Evolutionary conservation across 2,329 filamentous ascomycete species (phyloP).

Genomic region (Parastagonospora nodorum): DNA sequence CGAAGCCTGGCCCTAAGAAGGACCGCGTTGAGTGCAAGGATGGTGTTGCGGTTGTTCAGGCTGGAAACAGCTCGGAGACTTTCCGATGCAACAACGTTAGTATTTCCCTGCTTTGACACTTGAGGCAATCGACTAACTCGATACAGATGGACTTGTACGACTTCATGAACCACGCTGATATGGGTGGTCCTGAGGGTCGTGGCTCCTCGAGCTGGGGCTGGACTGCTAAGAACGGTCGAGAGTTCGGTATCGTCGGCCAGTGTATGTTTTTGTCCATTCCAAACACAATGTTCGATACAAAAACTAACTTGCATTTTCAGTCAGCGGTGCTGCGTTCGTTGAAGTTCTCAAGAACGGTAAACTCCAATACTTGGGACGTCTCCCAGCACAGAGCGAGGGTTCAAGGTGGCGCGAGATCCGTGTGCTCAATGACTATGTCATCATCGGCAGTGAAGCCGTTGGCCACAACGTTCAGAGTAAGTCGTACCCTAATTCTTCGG

Average conservation of each 20-base stretch:
- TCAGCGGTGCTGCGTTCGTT: conserved; percentile 59
- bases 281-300: too few species aligned
- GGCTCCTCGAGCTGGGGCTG: conserved; percentile 58
- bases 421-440: conserved; percentile 51
- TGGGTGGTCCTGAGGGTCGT: conserved; percentile 52
- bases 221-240: conserved; percentile 57
- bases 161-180: conserved; percentile 59
- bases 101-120: not conserved
- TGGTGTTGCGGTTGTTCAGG: conserved; percentile 26
- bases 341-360: conserved; percentile 57
- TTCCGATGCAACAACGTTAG: conserved; percentile 31
- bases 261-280: conserved; percentile 9
- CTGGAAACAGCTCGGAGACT: conserved; percentile 29
- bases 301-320: too few species aligned
- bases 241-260: conserved; percentile 60
- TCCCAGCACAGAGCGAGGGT: conserved; percentile 51
- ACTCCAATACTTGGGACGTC: conserved; percentile 57
- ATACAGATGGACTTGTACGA: conserved; percentile 59
- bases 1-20: conserved; percentile 17
- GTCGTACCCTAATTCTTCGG: conserved; percentile 57
- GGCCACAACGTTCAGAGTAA: conserved; percentile 57
- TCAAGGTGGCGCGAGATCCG: conserved; percentile 60
- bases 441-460: conserved; percentile 52
- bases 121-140: conserved; percentile 24
- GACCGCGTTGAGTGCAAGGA: conserved; percentile 28